Conservation (phyloP, 176 grass and related monocot species). For the Tillandsia fasciculata region DNA sequence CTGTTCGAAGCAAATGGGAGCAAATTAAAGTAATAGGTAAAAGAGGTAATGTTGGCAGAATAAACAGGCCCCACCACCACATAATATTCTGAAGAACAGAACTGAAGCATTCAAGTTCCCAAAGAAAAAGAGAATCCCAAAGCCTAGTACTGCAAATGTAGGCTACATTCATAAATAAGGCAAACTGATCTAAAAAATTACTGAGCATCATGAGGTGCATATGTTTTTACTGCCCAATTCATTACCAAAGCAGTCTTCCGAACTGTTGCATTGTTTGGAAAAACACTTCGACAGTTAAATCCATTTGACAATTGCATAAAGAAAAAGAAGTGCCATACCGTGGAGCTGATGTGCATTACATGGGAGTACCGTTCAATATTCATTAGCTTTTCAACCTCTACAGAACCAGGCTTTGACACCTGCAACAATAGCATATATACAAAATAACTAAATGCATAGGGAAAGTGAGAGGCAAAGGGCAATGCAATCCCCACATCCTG, state of each 20-base stretch:
- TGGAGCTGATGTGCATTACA: conserved; percentile 96
- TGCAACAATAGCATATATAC: conserved; percentile 16
- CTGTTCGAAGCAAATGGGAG: no score
- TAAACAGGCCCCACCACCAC: no score
- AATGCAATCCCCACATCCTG: background rate
- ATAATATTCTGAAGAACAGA: no score
- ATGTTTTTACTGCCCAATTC: background rate
- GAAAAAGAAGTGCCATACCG: conserved; percentile 23
- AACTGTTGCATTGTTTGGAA: background rate
- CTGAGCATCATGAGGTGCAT: background rate
- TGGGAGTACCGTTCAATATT: conserved; percentile 83
- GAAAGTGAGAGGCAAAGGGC: background rate
- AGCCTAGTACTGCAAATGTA: no score
- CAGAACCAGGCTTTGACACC: conserved; percentile 71
- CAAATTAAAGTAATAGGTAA: no score
- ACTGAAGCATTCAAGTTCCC: no score
- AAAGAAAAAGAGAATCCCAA: no score
- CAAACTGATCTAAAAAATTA: background rate
- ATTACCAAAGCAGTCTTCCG: background rate
- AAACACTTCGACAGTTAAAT: background rate
- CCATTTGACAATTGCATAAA: conserved; percentile 1
- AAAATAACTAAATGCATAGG: background rate
- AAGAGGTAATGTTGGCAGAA: no score
- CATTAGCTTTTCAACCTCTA: conserved; percentile 91
- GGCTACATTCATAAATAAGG: background rate